Percentiles rank a stretch among this genome's conserved stretches.
Conservation (phyloP, 2,329 filamentous ascomycete species). For the Ampelomyces quisqualis region DNA sequence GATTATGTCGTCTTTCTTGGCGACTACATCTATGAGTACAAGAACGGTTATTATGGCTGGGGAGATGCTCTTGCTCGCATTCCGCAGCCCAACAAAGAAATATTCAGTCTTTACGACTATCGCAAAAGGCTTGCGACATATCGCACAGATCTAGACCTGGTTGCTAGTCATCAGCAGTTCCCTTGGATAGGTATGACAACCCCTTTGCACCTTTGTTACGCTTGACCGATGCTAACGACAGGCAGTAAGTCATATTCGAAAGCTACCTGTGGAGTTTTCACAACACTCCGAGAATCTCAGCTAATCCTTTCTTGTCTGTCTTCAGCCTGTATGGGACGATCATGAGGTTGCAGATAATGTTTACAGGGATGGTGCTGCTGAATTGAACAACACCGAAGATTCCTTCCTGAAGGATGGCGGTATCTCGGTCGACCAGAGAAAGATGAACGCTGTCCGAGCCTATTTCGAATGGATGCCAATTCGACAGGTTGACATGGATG, state of each 20-base stretch:
- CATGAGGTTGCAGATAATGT: slow-evolving; percentile 47
- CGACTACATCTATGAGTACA: slow-evolving; percentile 50
- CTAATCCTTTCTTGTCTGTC: slow-evolving; percentile 1
- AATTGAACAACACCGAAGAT: slow-evolving; percentile 48
- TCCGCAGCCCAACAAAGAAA: slow-evolving; percentile 40
- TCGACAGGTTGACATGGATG: slow-evolving; percentile 48
- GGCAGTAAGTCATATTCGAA: not conserved
- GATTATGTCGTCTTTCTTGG: slow-evolving; percentile 48
- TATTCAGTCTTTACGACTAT: slow-evolving; percentile 49
- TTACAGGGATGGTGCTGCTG: slow-evolving; percentile 44
- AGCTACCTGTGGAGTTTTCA: not conserved
- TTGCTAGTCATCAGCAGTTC: slow-evolving; percentile 44
- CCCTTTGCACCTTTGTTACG: not conserved
- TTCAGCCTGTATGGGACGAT: slow-evolving; percentile 42
- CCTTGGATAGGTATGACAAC: slow-evolving; percentile 43
- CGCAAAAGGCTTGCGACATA: slow-evolving; percentile 46
- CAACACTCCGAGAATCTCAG: too few relatives aligned
- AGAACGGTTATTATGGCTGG: slow-evolving; percentile 42
- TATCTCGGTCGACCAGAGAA: slow-evolving; percentile 47
- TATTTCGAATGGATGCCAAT: slow-evolving; percentile 51
- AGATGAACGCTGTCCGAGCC: slow-evolving; percentile 51
- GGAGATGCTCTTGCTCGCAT: slow-evolving; percentile 35
- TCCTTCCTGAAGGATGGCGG: slow-evolving; percentile 45
- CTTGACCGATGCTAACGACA: not conserved
- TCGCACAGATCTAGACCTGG: slow-evolving; percentile 45